Percentiles rank a stretch among this genome's conserved stretches.
Conservation (phyloP, 1,284 basidiomycete genomes). For the Sanghuangporus sanghuang region DNA sequence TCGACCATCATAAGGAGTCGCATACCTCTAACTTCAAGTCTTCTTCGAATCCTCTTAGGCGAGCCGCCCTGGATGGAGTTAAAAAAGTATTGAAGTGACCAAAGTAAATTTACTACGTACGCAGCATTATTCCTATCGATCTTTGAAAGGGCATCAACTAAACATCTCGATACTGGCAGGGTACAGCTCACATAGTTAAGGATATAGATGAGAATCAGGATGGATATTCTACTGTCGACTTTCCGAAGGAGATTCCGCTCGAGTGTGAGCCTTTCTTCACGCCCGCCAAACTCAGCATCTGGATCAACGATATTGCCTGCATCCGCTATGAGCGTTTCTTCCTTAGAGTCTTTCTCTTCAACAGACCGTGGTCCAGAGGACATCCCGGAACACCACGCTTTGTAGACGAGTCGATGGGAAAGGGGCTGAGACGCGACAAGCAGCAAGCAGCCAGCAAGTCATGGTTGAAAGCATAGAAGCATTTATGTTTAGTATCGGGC, state of each 20-base stretch:
- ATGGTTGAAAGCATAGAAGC: background rate
- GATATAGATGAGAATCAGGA: constrained; percentile 50
- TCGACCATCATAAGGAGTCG: background rate
- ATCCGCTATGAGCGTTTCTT: background rate
- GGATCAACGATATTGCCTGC: constrained; percentile 19
- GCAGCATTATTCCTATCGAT: constrained; percentile 67
- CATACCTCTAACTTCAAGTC: constrained; percentile 49
- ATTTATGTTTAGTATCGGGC: background rate
- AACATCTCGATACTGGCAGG: constrained; percentile 41
- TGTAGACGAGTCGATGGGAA: background rate
- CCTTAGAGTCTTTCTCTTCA: background rate
- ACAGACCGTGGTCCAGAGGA: background rate
- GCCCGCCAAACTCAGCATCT: constrained; percentile 40
- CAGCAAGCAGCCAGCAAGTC: background rate
- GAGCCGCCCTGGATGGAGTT: constrained; percentile 47
- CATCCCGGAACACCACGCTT: background rate
- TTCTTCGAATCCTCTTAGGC: constrained; percentile 63
- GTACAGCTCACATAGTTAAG: constrained; percentile 51
- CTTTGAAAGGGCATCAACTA: constrained; percentile 24
- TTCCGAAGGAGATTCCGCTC: constrained; percentile 45
- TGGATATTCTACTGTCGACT: constrained; percentile 43
- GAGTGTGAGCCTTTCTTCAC: constrained; percentile 35
- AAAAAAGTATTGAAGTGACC: background rate
- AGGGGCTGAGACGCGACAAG: background rate
- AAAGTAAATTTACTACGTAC: constrained; percentile 29